Conservation (phyloP, 164 flowering plant species). For the Echeveria elegans region DNA sequence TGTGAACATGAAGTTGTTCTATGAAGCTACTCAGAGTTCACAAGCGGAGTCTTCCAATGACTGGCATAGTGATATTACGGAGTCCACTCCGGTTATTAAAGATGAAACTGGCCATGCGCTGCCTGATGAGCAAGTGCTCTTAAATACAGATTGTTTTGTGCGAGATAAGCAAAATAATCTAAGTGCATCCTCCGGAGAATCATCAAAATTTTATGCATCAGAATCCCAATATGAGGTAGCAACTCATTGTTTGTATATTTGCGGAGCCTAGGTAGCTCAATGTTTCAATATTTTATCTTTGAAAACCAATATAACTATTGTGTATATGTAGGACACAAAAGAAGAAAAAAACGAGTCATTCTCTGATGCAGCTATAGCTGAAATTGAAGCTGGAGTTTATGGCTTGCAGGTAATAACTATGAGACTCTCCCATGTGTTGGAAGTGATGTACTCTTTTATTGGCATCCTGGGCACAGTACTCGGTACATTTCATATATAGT, state of each 20-base stretch:
- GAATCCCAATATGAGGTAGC: conserved; percentile 3
- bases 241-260: not conserved
- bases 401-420: conserved; percentile 58
- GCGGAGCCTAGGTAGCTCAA: not conserved
- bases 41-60: conserved; percentile 17
- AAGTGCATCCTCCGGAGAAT: conserved; percentile 18
- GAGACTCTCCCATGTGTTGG: not conserved
- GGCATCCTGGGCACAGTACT: not conserved
- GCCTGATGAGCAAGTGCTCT: conserved; percentile 22
- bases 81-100: conserved; percentile 35
- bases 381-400: conserved; percentile 70
- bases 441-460: not conserved
- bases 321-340: conserved; percentile 26
- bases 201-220: not conserved
- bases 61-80: conserved; percentile 13
- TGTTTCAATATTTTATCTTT: not conserved
- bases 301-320: not conserved
- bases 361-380: conserved; percentile 51
- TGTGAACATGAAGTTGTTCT: not conserved
- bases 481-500: not conserved
- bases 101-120: conserved; percentile 38
- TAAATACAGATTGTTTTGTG: conserved; percentile 23
- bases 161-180: conserved; percentile 21
- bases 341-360: conserved; percentile 25
- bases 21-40: conserved; percentile 14